Base-by-base conservation (phyloP, 495 filamentous ascomycete genomes). In the Podospora fimiseda region DNA sequence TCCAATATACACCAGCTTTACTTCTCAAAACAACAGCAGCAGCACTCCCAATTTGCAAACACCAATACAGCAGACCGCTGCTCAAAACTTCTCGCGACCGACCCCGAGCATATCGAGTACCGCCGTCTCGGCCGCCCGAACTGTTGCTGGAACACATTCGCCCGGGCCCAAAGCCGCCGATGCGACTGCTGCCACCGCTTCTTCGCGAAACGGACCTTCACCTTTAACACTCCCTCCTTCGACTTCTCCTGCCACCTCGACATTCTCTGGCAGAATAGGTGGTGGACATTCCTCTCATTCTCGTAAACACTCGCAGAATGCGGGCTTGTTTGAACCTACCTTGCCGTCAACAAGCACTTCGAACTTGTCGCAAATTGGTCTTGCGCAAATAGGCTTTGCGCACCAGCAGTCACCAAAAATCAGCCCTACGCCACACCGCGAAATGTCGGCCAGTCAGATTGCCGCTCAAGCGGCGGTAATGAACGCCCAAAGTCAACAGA, bases 301-400 rank as follows among this genome's bases (percentile, higher is more conserved):
- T 18, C 69, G 78, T 44, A 81, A 80, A 59, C 71, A 78, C 50
- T 79, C 77, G 27, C 84, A 90, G 59, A 91, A 85, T 18, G 88
- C 91, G 59, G 91, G 91, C 51, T 84, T 89, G 70, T 96, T 95
- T 60, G 90, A 96, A 67, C 87, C 91, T 4, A 84, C 83, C 23
- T 71, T 95, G 27, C 88, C 89, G 2, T 88, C 88, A n/a, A 74
- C 73, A 16, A 77, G 68, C 66, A 69, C 68, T 0, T 63, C 80
- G 80, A 72, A 61, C 78, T 74, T 68, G 60, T 74, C 58, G 21
- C 77, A 74, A 64, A 69, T 74, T 68, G 74, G 62, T 23, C 61
- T 70, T 53, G 51, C 57, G 16, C 68, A 70, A 11, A 11, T 33
- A 6, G 27, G 27, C 6, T 33, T 37, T n/a, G n/a, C n/a, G n/a